Base-by-base conservation (phyloP, 169 alveolate genomes). In the Plasmodium vivax region DNA sequence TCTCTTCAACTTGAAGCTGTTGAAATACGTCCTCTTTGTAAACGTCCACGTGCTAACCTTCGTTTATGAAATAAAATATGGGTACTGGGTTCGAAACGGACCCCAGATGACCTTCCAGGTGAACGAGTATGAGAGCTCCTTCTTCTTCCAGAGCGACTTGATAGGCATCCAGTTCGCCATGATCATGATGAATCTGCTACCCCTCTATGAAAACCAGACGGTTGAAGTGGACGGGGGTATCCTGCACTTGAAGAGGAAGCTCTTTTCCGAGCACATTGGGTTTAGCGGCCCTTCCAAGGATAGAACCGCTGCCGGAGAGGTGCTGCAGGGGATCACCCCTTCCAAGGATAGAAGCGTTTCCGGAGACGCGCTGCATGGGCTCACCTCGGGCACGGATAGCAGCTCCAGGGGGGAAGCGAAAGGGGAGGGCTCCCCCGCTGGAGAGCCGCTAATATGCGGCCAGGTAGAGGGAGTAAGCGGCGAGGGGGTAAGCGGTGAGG, bases 21-120 rank as follows among this genome's bases (percentile, higher is more conserved):
- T 90, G 14, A 90, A 90, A 36, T 36, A 43, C 23, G 71, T 90
- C 7, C 77, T 90, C 12, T 90, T 45, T 90, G 74, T 90, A n/a
- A 90, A 79, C 68, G 45, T 90, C 6, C 43, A 90, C 45, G 58
- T 82, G 14, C 16, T 90, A 47, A 23, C 79, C n/a, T 90, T 90
- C 68, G 62, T 90, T 36, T 90, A 68, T 90, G 94, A 90, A 68
- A 90, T 90, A 27, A 90, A 90, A 68, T 79, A 90, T 51, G 94
- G 94, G 5, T 90, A 90, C 8, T 90, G 94, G 94, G 94, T 90
- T 38, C 68, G 94, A 9, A 90, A 82, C 54, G 94, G 94, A 9
- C 91, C 91, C 10, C 91, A 79, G 36, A 90, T 90, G 91, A 45
- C 56, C 16, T 81, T 81, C 19, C 94, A 90, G 38, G 90, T 71